Base-by-base conservation (phyloP, 148 eudicot genomes). In the Simmondsia chinensis region DNA sequence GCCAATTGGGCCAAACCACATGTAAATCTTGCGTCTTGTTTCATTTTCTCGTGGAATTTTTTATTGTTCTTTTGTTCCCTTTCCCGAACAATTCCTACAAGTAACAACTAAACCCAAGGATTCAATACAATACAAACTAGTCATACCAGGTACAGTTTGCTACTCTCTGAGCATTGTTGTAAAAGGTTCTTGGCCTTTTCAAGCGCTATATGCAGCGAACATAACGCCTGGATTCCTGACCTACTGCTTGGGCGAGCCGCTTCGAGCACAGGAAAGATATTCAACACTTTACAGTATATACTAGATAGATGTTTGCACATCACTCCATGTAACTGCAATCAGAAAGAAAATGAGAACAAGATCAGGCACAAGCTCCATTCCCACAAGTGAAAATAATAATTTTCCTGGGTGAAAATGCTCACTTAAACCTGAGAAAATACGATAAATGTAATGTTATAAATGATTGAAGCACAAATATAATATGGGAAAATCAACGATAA, bases 131-230 rank as follows among this genome's bases (percentile, higher is more conserved):
- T 28, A 46, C 22, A 3, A 54, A 44, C 32, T 33, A 22, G 43
- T 35, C 76, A 12, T 84, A 85, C 97, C 81, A 91, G 61, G 83
- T 91, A 91, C 35, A 91, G 66, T 75, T 91, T 91, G 63, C 97
- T 91, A 47, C 95, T 72, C 57, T 82, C 95, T 1, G 83, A 76
- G 50, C 97, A 91, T 50, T 91, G 97, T 43, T 85, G 97, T 50
- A 91, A 73, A 29, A 84, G 68, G 61, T 64, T 82, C 70, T 79
- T 79, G 20, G 94, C 71, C 75, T 91, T 91, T 68, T 91, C 97
- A 22, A 91, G 82, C 14, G 97, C 94, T 47, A 91, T 63, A 57
- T 91, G 97, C 50, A 91, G 58, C 29, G 93, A 75, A 51, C 97
- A 91, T 48, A 91, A 69, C 33, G 95, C 94, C 62, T 85, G 97